Evolutionary conservation across 495 filamentous ascomycete genomes (phyloP), one percentile per base, ranked within the genome.

Genomic region (Neurospora terricola): DNA sequence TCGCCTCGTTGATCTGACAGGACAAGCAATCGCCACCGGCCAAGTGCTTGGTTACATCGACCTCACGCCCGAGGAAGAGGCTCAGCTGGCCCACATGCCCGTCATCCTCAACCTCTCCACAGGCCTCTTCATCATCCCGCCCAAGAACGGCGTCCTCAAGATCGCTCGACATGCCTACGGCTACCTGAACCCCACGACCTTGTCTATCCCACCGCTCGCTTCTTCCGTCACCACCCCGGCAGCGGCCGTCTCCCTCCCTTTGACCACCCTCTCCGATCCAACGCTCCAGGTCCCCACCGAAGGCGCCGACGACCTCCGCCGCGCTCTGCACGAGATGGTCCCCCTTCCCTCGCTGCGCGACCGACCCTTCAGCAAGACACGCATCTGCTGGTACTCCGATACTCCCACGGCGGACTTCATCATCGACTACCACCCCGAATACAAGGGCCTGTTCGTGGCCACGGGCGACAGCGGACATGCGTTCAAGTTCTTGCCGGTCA

Each of bases 321-420:
- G 82, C 2, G 90, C 89, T 16, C 80, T 97, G 23, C 78, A 80
- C 10, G 83, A 89, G 72, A 86, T 92, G 77, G 81, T 93, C 5
- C 91, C 93, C 1, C 81, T 82, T 54, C 78, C 79, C 0, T 77
- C 77, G 4, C 83, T 96, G 16, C 83, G 78, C 30, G 85, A 90
- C 36, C 81, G 94, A 39, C 87, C 89, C 0, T 97, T 94, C 76
- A 78, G 82, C 42, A 80, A 83, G 16, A 93, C 90, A n/a, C 84
- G 93, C 21, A 82, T 98, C 54, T 99, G 94, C 80, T 97, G 93
- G 93, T 97, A 98, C 75, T 90, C 87, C 8, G 94, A 97, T 83
- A 96, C 93, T 16, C 86, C 92, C 9, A 89, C 86, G 18, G 92
- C 88, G 7, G 91, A 97, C 79, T 97, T 94, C 83, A 83, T 97